These are phyloP conservation scores for Pachysandra terminalis DNA, from an alignment of 164 flowering plant genomes.

Conservation along the genomic window DNA sequence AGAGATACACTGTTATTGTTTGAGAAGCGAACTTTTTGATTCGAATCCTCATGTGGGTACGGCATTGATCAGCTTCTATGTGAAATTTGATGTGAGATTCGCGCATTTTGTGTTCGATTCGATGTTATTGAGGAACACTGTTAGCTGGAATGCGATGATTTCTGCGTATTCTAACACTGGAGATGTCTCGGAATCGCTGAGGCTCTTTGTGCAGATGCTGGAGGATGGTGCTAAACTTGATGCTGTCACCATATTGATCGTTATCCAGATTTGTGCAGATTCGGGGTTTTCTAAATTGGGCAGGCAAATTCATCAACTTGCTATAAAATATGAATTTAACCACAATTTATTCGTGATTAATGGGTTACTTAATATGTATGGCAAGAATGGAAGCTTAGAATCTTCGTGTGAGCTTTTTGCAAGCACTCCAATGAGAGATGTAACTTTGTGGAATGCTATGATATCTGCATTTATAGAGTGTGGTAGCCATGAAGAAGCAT, in stretches of 20 bases:
- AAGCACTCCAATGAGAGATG: constrained; percentile 26
- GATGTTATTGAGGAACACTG: constrained; percentile 32
- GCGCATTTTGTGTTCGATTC: constrained; percentile 37
- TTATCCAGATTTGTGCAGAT: constrained; percentile 39
- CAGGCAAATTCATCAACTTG: constrained; percentile 43
- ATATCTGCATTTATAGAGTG: constrained; percentile 26
- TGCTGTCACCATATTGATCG: constrained; percentile 36
- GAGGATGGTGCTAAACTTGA: constrained; percentile 25
- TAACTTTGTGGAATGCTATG: constrained; percentile 60
- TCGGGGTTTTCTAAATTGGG: constrained; percentile 31
- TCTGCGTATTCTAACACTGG: constrained; percentile 35
- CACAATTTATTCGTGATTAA: constrained; percentile 34
- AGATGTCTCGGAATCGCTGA: constrained; percentile 24
- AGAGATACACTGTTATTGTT: constrained; percentile 44
- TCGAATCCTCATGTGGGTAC: constrained; percentile 41
- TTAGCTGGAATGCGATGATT: constrained; percentile 58
- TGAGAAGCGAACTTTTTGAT: constrained; percentile 42
- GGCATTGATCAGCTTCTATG: constrained; percentile 49
- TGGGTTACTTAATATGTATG: constrained; percentile 49
- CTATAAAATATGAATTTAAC: constrained; percentile 27
- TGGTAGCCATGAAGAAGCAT: constrained; percentile 34
- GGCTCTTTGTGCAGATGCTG: constrained; percentile 35
- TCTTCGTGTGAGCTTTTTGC: constrained; percentile 34
- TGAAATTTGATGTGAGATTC: constrained; percentile 25
- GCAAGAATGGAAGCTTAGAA: constrained; percentile 28